Conservation (phyloP, 2,329 filamentous ascomycete species). For the Waltergamsia citrina region DNA sequence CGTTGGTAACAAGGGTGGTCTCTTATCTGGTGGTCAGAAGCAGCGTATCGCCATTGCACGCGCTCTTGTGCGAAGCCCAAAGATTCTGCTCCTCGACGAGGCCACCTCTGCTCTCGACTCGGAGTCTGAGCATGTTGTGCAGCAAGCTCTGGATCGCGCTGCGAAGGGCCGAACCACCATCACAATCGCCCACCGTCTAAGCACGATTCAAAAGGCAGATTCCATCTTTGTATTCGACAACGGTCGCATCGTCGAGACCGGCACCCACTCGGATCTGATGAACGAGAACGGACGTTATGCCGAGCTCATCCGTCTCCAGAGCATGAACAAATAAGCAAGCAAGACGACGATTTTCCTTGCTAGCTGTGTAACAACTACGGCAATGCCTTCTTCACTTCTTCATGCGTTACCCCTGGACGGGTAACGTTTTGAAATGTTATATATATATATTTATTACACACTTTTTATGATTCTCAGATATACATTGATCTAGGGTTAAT, state of each 20-base stretch:
- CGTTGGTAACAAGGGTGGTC: slow-evolving; percentile 77
- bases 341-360: too few species aligned
- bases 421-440: too few species aligned
- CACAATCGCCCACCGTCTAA: slow-evolving; percentile 83
- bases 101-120: slow-evolving; percentile 22
- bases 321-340: slow-evolving; percentile 16
- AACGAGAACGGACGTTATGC: slow-evolving; percentile 61
- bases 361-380: too few species aligned
- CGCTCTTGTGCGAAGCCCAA: slow-evolving; percentile 85
- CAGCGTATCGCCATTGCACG: slow-evolving; percentile 91
- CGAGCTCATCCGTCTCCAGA: slow-evolving; percentile 74
- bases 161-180: slow-evolving; percentile 86
- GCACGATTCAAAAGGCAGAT: slow-evolving; percentile 90
- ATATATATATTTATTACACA: too few species aligned
- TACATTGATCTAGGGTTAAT: too few species aligned
- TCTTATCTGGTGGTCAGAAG: slow-evolving; percentile 87
- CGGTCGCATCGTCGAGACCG: slow-evolving; percentile 75
- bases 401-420: too few species aligned
- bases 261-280: slow-evolving; percentile 69
- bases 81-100: slow-evolving; percentile 46
- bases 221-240: slow-evolving; percentile 92
- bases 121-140: slow-evolving; percentile 76
- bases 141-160: slow-evolving; percentile 72
- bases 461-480: too few species aligned
- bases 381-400: too few species aligned